A percentile compares a stretch with the other conserved stretches of the same genome.
Conservation (phyloP, 768 basidiomycete genomes). For the Mycena alexandri region DNA sequence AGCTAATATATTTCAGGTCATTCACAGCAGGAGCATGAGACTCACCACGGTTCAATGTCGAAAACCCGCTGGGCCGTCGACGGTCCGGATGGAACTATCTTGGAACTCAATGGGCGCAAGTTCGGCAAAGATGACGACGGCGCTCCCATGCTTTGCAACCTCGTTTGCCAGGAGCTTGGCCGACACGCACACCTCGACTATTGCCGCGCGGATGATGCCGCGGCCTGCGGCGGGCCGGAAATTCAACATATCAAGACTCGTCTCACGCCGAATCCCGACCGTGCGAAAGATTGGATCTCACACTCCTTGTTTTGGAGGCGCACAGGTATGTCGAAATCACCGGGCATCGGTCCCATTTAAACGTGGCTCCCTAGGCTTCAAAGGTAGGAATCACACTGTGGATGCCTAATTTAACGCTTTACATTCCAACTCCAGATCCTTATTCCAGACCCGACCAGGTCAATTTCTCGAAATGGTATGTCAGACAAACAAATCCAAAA, state of each 20-base stretch:
- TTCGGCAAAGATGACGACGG: constrained; percentile 69
- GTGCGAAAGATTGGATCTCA: constrained; percentile 65
- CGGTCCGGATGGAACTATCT: constrained; percentile 58
- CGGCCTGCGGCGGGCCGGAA: constrained; percentile 57
- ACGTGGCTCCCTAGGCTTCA: constrained; percentile 55
- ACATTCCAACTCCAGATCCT: constrained; percentile 52
- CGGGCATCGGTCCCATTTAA: neutral
- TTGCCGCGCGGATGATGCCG: constrained; percentile 57
- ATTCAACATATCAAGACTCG: constrained; percentile 59
- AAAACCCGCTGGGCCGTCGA: constrained; percentile 69
- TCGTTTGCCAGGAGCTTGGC: constrained; percentile 67
- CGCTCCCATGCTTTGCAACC: constrained; percentile 73
- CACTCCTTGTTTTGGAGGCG: constrained; percentile 70
- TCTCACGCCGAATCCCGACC: constrained; percentile 60
- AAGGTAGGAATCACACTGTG: constrained; percentile 46
- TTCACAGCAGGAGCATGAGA: constrained; percentile 71
- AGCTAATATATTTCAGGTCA: constrained; percentile 56
- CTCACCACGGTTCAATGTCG: constrained; percentile 74
- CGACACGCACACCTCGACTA: constrained; percentile 70
- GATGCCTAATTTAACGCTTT: neutral
- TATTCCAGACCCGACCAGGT: constrained; percentile 64
- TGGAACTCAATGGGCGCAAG: constrained; percentile 69
- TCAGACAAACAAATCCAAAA: neutral
- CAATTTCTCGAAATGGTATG: constrained; percentile 63
- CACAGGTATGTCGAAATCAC: constrained; percentile 54